phyloP scores from a whole-genome alignment of 352 stramenopile species.

The Thraustochytrium sp. region DNA sequence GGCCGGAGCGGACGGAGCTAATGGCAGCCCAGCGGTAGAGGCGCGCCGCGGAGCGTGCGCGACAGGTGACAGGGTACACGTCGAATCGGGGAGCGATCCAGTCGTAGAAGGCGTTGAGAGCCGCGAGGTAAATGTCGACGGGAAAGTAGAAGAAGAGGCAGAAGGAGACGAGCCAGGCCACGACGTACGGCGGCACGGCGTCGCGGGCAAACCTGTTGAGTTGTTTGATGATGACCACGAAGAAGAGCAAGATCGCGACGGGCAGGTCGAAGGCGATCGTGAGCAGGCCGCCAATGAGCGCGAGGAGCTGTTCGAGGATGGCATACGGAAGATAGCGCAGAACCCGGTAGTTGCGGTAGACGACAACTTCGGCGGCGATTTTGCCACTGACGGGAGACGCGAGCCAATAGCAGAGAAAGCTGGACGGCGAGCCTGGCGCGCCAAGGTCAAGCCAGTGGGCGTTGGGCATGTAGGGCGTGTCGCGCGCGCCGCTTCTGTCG shows the following conservation, averaged over 20 bases:
- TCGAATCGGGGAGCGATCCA: not conserved
- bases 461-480: no score
- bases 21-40: conserved; percentile 4
- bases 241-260: not conserved
- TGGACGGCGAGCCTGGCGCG: not conserved
- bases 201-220: no score
- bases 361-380: not conserved
- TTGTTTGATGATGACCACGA: conserved; percentile 13
- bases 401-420: conserved; percentile 33
- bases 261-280: conserved; percentile 9
- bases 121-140: not conserved
- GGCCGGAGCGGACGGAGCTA: not conserved
- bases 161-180: not conserved
- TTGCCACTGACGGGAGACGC: not conserved
- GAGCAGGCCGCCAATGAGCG: not conserved
- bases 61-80: not conserved
- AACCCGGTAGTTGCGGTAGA: not conserved
- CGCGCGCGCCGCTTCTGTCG: no score
- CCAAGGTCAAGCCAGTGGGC: conserved; percentile 19
- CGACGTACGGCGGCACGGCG: not conserved
- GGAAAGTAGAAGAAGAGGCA: not conserved
- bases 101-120: not conserved
- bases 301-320: not conserved
- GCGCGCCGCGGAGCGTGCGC: not conserved
- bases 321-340: not conserved